phyloP scores from a whole-genome alignment of 331 rosid genomes.

The Rosa hybrid region DNA sequence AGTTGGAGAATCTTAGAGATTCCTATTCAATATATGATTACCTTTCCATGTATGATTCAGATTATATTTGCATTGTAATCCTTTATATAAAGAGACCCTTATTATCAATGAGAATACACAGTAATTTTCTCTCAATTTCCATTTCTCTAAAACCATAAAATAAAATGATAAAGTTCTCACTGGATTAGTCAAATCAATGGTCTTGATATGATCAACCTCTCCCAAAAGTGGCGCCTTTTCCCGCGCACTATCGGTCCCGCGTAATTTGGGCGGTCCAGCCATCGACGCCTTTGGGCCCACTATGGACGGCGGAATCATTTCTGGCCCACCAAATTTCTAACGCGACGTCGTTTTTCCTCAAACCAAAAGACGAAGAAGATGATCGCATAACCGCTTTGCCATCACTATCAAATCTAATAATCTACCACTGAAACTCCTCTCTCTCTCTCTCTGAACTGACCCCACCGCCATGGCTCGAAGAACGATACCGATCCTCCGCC shows the following conservation, averaged over 20 bases:
- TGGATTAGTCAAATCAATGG: not conserved
- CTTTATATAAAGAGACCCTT: no score
- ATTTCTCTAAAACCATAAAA: no score
- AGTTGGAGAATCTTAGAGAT: no score
- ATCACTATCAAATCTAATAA: constrained; percentile 15
- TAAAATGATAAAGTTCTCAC: not conserved
- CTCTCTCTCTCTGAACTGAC: not conserved
- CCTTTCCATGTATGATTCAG: no score
- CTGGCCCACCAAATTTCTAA: not conserved
- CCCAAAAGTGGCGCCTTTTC: constrained; percentile 1
- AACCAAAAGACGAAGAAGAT: not conserved
- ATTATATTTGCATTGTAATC: no score
- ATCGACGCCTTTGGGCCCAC: not conserved
- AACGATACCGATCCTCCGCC: constrained; percentile 40
- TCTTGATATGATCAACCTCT: not conserved
- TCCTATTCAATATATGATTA: no score
- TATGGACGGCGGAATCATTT: not conserved
- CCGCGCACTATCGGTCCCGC: constrained; percentile 1
- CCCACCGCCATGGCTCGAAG: constrained; percentile 54
- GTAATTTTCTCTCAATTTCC: no score
- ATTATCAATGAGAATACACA: no score
- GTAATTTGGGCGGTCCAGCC: not conserved
- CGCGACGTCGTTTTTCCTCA: constrained; percentile 15
- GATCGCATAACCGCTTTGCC: not conserved
- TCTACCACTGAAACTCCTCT: not conserved